phyloP scores from a whole-genome alignment of 257 asterid species.

The Nyctanthes arbortristis region DNA sequence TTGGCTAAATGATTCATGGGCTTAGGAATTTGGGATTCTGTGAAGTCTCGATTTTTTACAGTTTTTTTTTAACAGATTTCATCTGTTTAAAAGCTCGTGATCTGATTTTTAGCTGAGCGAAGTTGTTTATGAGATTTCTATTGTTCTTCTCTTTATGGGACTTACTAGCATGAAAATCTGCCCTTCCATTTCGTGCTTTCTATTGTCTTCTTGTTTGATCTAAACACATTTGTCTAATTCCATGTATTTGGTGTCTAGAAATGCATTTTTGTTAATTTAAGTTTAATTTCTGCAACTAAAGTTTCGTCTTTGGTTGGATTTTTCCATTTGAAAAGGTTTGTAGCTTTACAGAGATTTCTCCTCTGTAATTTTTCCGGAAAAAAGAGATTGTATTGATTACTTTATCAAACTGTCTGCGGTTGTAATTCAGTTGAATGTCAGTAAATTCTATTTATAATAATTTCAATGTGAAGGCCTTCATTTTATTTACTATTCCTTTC shows the following conservation, averaged over 20 bases:
- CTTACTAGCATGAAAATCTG: background rate
- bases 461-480: background rate
- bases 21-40: conserved; percentile 24
- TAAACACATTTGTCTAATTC: background rate
- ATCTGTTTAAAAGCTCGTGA: background rate
- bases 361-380: background rate
- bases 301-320: background rate
- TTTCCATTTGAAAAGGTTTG: background rate
- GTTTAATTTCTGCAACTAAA: background rate
- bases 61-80: conserved; percentile 12
- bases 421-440: background rate
- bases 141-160: background rate
- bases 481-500: background rate
- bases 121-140: background rate
- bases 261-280: background rate
- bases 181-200: background rate
- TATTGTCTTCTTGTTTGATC: background rate
- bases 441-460: background rate
- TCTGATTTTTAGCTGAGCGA: background rate
- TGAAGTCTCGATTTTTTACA: background rate
- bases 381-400: background rate
- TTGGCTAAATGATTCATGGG: conserved; percentile 15
- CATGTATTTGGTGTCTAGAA: background rate
- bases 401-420: background rate
- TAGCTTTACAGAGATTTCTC: background rate